Evolutionary conservation across 2,329 filamentous ascomycete genomes (phyloP).

Genomic region (Monosporascus cannonballus): DNA sequence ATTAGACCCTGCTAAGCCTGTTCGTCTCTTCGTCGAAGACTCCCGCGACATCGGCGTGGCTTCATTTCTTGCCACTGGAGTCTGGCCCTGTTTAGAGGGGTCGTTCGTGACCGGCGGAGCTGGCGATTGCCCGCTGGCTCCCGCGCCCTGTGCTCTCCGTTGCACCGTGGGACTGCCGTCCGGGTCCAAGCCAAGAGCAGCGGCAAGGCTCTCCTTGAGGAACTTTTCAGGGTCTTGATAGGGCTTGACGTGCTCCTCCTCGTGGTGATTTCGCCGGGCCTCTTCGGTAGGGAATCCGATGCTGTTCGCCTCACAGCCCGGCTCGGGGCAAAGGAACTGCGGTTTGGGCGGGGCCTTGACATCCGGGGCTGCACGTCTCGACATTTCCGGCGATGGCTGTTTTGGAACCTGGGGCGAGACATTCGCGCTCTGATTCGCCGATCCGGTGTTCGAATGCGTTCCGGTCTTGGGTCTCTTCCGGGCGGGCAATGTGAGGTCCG

Average conservation of each 20-base stretch:
- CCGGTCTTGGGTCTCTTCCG: constrained; percentile 50
- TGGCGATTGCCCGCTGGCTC: constrained; percentile 12
- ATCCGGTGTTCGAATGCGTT: constrained; percentile 29
- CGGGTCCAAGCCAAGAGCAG: constrained; percentile 44
- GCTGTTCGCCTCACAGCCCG: constrained; percentile 45
- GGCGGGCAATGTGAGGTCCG: constrained; percentile 49
- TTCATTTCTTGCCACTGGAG: constrained; percentile 33
- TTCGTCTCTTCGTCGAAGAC: constrained; percentile 44
- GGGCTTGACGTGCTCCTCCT: constrained; percentile 56
- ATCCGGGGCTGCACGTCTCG: constrained; percentile 28
- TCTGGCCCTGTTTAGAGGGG: constrained; percentile 42
- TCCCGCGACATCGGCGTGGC: constrained; percentile 46
- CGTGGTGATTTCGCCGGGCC: constrained; percentile 43
- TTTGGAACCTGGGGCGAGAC: constrained; percentile 45
- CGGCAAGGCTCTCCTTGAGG: constrained; percentile 41
- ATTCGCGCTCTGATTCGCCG: constrained; percentile 33
- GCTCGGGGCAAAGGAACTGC: constrained; percentile 45
- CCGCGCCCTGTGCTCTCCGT: constrained; percentile 16
- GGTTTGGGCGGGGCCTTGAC: constrained; percentile 33
- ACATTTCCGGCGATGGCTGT: constrained; percentile 39
- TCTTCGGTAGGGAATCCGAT: constrained; percentile 50
- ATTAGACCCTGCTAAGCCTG: constrained; percentile 38
- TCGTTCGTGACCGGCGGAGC: constrained; percentile 34
- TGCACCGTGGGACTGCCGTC: constrained; percentile 38
- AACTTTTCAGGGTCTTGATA: constrained; percentile 49